Percentiles rank a stretch among this genome's conserved stretches.
Evolutionary conservation across 2,329 filamentous ascomycete species (phyloP).

Genomic region (Alternaria ventricosa): DNA sequence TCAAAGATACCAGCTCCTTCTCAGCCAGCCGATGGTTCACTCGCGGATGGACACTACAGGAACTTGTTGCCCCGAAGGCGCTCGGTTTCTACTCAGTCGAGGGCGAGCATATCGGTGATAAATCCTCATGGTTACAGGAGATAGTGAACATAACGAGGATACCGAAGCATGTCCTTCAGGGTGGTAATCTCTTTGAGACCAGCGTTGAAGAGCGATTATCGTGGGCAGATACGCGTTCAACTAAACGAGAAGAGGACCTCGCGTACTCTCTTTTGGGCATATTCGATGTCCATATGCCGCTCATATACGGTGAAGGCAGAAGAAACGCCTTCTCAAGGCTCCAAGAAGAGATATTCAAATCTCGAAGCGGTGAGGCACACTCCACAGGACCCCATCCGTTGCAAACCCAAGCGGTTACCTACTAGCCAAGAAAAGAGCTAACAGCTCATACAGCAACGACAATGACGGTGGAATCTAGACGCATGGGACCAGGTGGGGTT

Average conservation of each 20-base stretch:
- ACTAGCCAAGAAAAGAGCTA: no score
- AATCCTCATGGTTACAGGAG: not conserved
- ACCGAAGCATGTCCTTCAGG: not conserved
- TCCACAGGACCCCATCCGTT: no score
- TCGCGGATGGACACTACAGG: not conserved
- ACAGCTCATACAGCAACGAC: no score
- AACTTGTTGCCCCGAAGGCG: not conserved
- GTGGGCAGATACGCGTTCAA: not conserved
- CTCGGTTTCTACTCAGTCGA: accelerated
- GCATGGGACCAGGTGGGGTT: not conserved
- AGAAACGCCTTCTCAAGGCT: not conserved
- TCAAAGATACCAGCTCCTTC: not conserved
- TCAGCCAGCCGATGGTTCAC: not conserved
- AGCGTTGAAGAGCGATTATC: not conserved
- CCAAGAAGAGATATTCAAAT: not conserved
- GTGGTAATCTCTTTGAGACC: not conserved
- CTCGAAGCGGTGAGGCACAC: not conserved
- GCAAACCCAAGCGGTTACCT: no score
- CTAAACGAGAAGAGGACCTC: not conserved
- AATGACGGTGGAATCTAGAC: not conserved
- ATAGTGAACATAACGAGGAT: not conserved
- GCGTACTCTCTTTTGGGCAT: not conserved
- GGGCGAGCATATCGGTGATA: not conserved
- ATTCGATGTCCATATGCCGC: not conserved
- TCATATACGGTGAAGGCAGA: not conserved